Base-by-base conservation (phyloP, 2,329 filamentous ascomycete species). In the Mariannaea elegans region DNA sequence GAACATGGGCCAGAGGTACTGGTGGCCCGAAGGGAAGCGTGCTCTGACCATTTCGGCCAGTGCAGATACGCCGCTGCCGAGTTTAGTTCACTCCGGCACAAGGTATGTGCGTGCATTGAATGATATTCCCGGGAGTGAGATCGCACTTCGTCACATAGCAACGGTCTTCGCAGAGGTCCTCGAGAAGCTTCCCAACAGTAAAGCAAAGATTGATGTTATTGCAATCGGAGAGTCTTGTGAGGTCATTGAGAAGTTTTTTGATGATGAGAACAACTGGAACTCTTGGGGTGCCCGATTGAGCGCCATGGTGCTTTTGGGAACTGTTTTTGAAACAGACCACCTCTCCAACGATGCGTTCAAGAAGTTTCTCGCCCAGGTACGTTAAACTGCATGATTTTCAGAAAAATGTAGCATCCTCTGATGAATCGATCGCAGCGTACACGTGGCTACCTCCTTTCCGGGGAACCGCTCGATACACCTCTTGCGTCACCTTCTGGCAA, bases 1-100 rank as follows among this genome's bases (percentile, higher is more conserved):
- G 44, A 97, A 97, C 72, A 81, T 87, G 4, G 92, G 92, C 4
- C 88, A 96, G 76, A 79, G 91, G 16, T 80, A 89, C 68, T 97
- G 92, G 88, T 92, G 90, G 73, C 86, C 90, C 38, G 82, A 85
- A 50, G 82, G 82, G 1, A 77, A 82, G 50, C 82, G 84, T 47
- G 81, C 87, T 0, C 80, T 97, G 61, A 90, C 86, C 1, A 73
- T 82, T 1, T 71, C 72, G 0, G 83, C 82, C 3, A 90, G 89
- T 81, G 72, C 80, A 7, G 81, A 80, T 2, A 76, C 90, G 42
- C 88, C 89, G 1, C 83, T 89, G 66, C 80, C 82, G 56, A 90
- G 86, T 46, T 82, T 87, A 2, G 87, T 89, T 10, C 86, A 91
- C 61, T 72, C 77, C 3, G 81, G 83, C 3, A 79, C 82, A 46